These are phyloP conservation scores for Aspergillus steynii DNA, from an alignment of 495 filamentous ascomycete genomes.

Conservation along the genomic window DNA sequence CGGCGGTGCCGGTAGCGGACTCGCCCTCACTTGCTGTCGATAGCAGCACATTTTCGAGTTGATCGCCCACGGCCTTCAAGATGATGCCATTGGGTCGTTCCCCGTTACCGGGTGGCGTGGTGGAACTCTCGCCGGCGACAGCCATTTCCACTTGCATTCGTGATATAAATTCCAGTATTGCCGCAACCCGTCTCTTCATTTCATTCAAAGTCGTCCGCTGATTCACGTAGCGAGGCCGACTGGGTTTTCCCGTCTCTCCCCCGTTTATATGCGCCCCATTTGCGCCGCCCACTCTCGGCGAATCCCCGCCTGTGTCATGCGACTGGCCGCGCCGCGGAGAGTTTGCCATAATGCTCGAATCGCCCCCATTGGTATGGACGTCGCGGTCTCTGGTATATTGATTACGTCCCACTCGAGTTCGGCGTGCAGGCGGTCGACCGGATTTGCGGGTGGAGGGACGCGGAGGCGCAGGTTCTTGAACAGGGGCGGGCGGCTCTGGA, in stretches of 20 bases:
- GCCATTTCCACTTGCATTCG: conserved; percentile 90
- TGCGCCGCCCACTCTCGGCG: conserved; percentile 36
- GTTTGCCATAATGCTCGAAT: conserved; percentile 32
- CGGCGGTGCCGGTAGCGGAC: conserved; percentile 31
- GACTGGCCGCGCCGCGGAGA: conserved; percentile 69
- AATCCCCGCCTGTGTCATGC: conserved; percentile 55
- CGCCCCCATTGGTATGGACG: conserved; percentile 54
- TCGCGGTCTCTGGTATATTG: conserved; percentile 83
- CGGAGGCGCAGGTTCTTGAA: conserved; percentile 39
- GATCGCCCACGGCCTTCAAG: conserved; percentile 37
- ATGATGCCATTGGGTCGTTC: conserved; percentile 39
- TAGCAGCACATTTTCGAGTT: conserved; percentile 33
- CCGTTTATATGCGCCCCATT: conserved; percentile 43
- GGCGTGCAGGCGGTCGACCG: conserved; percentile 60
- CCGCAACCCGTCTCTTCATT: conserved; percentile 82
- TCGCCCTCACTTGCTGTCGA: conserved; percentile 31
- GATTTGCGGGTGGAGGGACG: conserved; percentile 64
- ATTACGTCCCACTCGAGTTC: conserved; percentile 75
- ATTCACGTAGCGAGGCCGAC: conserved; percentile 59
- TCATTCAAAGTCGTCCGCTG: conserved; percentile 79
- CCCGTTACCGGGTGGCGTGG: conserved; percentile 38
- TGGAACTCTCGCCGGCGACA: conserved; percentile 40
- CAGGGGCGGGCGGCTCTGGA: conserved; percentile 55
- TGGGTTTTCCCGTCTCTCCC: conserved; percentile 50
- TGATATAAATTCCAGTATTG: conserved; percentile 86